Base-by-base conservation (phyloP, 1,284 basidiomycete species). In the Jaminaea rosea region DNA sequence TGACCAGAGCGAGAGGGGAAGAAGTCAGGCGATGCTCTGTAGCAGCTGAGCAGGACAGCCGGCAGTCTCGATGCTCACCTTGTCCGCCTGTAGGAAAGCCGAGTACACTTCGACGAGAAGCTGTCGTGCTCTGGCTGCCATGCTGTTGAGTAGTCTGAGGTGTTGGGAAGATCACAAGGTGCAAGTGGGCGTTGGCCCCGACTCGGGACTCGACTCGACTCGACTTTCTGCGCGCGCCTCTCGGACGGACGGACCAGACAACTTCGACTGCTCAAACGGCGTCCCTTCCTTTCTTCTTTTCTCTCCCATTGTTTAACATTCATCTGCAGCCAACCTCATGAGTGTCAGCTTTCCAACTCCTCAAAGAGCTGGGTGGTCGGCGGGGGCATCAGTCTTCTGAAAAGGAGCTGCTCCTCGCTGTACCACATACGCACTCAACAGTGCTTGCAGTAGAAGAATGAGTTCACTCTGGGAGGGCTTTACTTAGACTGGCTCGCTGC, bases 241-340 rank as follows among this genome's bases (percentile, higher is more conserved):
- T n/a, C n/a, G n/a, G n/a, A n/a, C n/a, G n/a, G n/a, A n/a, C n/a
- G n/a, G n/a, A n/a, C n/a, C n/a, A n/a, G n/a, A n/a, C n/a, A n/a
- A n/a, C n/a, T n/a, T n/a, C n/a, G n/a, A n/a, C n/a, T n/a, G n/a
- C n/a, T n/a, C n/a, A n/a, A n/a, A n/a, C n/a, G n/a, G n/a, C n/a
- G n/a, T n/a, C n/a, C n/a, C n/a, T n/a, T 23, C 11, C 39, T 42
- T 42, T 42, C 39, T 23, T 23, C 39, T 42, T 42, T 23, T 42
- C 24, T 24, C 24, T 23, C 24, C 39, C 39, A 42, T 42, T 42
- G 39, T 42, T 42, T 42, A 42, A 42, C 39, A 42, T 21, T 31
- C 17, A 42, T 21, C 19, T 42, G 39, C 39, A 21, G 17, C 39
- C 23, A n/a, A 42, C 39, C 39, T 42, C 39, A 42, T 42, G 39